These are phyloP conservation scores for Ustilago trichophora DNA, from an alignment of 1,284 basidiomycete species.

Conservation along the genomic window DNA sequence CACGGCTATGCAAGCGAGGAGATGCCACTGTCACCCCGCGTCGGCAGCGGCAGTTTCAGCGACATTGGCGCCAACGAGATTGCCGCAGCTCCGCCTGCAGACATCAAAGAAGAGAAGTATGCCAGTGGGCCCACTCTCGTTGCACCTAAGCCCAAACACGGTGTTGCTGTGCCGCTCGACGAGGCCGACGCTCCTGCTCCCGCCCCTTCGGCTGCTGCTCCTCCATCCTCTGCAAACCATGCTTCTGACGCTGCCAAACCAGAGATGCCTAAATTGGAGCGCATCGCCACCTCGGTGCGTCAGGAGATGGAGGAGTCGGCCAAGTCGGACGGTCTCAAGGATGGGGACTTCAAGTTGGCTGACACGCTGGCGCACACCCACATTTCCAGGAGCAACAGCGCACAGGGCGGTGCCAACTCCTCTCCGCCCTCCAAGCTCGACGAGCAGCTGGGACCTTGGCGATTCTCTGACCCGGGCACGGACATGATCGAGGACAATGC, in stretches of 20 bases:
- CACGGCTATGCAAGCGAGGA: constrained; percentile 28
- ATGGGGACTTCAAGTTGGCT: constrained; percentile 60
- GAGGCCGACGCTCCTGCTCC: constrained; percentile 23
- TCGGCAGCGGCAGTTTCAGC: constrained; percentile 28
- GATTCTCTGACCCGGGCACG: constrained; percentile 65
- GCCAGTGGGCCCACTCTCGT: constrained; percentile 12
- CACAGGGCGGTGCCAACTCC: constrained; percentile 6
- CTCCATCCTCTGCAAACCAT: not conserved
- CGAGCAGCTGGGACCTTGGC: constrained; percentile 66
- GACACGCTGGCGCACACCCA: constrained; percentile 50
- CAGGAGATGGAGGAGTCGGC: constrained; percentile 56
- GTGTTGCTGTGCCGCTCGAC: constrained; percentile 28
- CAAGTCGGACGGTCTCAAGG: constrained; percentile 54
- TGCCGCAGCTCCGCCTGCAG: constrained; percentile 36
- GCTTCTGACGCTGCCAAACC: constrained; percentile 9
- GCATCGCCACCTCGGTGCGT: constrained; percentile 49
- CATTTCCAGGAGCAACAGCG: constrained; percentile 11
- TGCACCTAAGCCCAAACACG: constrained; percentile 35
- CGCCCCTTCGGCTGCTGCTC: constrained; percentile 12
- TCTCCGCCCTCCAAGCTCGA: constrained; percentile 40
- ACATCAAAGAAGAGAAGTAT: constrained; percentile 13
- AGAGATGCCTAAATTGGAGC: constrained; percentile 44
- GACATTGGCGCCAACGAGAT: constrained; percentile 30
- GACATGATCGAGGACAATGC: constrained; percentile 68
- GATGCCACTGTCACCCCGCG: constrained; percentile 25